Conservation (phyloP, 177 flowering plant genomes). For the Vitis hybrid region DNA sequence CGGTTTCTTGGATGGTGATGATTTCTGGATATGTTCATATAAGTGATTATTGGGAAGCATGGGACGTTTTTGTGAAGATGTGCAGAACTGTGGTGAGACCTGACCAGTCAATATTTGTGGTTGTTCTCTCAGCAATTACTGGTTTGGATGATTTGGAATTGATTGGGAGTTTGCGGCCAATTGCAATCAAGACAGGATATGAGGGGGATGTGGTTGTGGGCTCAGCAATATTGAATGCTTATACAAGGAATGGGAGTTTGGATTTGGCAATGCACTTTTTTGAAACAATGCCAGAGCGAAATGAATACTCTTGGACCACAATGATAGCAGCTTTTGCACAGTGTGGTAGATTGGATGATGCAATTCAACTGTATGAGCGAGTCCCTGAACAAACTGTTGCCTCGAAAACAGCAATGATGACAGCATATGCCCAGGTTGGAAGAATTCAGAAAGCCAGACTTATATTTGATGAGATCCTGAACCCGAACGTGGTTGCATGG, state of each 20-base stretch:
- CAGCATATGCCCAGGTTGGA: slow-evolving; percentile 38
- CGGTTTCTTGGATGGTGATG: slow-evolving; percentile 48
- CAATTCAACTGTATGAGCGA: slow-evolving; percentile 26
- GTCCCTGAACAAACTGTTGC: slow-evolving; percentile 23
- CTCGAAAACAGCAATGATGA: slow-evolving; percentile 32
- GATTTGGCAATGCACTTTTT: slow-evolving; percentile 29
- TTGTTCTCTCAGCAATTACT: slow-evolving; percentile 26
- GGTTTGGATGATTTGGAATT: slow-evolving; percentile 29
- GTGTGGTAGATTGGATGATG: slow-evolving; percentile 35
- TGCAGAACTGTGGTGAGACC: slow-evolving; percentile 23
- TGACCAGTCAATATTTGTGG: slow-evolving; percentile 36
- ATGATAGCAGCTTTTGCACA: slow-evolving; percentile 39
- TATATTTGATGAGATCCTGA: slow-evolving; percentile 34
- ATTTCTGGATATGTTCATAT: slow-evolving; percentile 39
- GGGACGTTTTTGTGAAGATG: slow-evolving; percentile 31
- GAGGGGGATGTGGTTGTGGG: slow-evolving; percentile 47
- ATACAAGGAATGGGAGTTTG: slow-evolving; percentile 29
- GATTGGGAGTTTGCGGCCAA: slow-evolving; percentile 19
- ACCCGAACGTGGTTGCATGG: slow-evolving; percentile 42
- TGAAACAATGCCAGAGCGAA: slow-evolving; percentile 32
- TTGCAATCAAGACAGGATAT: slow-evolving; percentile 34
- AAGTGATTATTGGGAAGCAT: slow-evolving; percentile 24
- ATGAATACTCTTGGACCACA: slow-evolving; percentile 39
- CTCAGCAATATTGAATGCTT: slow-evolving; percentile 44
- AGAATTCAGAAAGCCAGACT: slow-evolving; percentile 32